These are phyloP conservation scores for Sinapis alba DNA, from an alignment of 441 rosid species.

Conservation along the genomic window DNA sequence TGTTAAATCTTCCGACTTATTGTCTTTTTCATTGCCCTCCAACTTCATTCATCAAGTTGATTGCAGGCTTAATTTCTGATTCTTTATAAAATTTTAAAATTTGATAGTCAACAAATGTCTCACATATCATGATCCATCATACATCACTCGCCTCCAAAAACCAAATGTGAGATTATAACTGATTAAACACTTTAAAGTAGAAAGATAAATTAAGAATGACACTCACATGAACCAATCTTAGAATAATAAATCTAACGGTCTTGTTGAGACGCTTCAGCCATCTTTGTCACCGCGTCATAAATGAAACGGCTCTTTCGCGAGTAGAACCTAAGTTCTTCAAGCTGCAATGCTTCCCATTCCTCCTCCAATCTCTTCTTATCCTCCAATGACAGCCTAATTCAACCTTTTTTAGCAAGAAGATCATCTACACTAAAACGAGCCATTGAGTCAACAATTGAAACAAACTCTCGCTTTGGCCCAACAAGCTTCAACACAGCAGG, in stretches of 20 bases:
- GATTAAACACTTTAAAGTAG: too few species aligned
- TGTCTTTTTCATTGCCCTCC: too few species aligned
- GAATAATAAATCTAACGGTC: conserved; percentile 6
- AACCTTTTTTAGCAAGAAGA: conserved; percentile 19
- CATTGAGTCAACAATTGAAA: conserved; percentile 7
- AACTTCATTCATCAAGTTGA: too few species aligned
- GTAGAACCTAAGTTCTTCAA: conserved; percentile 20
- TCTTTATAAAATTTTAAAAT: too few species aligned
- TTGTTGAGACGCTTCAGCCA: conserved; percentile 17
- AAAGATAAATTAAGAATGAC: too few species aligned
- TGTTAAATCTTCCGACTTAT: too few species aligned
- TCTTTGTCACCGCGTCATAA: conserved; percentile 17
- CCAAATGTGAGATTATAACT: too few species aligned
- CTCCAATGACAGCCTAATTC: conserved; percentile 15
- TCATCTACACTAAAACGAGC: conserved; percentile 27
- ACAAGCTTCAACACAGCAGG: not conserved
- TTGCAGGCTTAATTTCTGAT: too few species aligned
- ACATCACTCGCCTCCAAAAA: too few species aligned
- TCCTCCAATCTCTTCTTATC: conserved; percentile 35
- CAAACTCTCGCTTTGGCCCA: not conserved
- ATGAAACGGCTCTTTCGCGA: conserved; percentile 25
- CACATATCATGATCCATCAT: too few species aligned
- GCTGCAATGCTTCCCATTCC: conserved; percentile 36
- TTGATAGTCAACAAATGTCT: too few species aligned
- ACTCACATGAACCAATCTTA: not conserved